phyloP scores from a whole-genome alignment of 805 yeast species.

The Pichia californica region DNA sequence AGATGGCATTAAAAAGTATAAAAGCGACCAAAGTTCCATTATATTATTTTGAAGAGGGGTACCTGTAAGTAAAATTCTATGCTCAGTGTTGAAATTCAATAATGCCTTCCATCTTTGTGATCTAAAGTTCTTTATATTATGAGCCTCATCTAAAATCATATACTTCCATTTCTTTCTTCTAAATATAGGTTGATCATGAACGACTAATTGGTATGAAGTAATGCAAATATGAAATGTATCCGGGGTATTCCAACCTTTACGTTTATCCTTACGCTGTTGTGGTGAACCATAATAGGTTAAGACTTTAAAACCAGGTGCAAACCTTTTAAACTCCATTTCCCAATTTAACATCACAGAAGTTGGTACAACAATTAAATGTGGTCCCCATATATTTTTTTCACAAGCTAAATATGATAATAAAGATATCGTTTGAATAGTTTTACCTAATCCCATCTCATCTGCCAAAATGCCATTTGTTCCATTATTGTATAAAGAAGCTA shows the following conservation, averaged over 20 bases:
- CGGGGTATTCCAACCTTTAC: slow-evolving; percentile 96
- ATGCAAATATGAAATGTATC: slow-evolving; percentile 96
- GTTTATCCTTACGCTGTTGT: slow-evolving; percentile 89
- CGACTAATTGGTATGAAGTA: slow-evolving; percentile 95
- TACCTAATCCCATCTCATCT: slow-evolving; percentile 98
- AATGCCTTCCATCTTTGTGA: slow-evolving; percentile 97
- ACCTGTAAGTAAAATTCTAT: slow-evolving; percentile 86
- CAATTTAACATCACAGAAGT: slow-evolving; percentile 96
- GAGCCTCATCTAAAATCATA: slow-evolving; percentile 97
- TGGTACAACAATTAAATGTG: slow-evolving; percentile 94
- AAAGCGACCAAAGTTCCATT: slow-evolving; percentile 91
- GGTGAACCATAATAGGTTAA: slow-evolving; percentile 95
- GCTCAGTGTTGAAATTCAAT: slow-evolving; percentile 85
- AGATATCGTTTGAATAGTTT: slow-evolving; percentile 93
- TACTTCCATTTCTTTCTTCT: slow-evolving; percentile 91
- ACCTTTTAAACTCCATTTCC: slow-evolving; percentile 99
- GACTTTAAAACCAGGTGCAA: slow-evolving; percentile 97
- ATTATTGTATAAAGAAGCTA: slow-evolving; percentile 87
- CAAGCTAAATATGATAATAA: slow-evolving; percentile 84
- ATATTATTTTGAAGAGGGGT: slow-evolving; percentile 95
- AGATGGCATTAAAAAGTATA: slow-evolving; percentile 95
- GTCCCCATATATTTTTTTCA: slow-evolving; percentile 95
- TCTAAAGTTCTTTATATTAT: slow-evolving; percentile 91
- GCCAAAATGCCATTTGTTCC: slow-evolving; percentile 95
- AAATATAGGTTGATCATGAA: slow-evolving; percentile 93